phyloP scores from a whole-genome alignment of 768 basidiomycete species.

The Strobilomyces dryophilus region DNA sequence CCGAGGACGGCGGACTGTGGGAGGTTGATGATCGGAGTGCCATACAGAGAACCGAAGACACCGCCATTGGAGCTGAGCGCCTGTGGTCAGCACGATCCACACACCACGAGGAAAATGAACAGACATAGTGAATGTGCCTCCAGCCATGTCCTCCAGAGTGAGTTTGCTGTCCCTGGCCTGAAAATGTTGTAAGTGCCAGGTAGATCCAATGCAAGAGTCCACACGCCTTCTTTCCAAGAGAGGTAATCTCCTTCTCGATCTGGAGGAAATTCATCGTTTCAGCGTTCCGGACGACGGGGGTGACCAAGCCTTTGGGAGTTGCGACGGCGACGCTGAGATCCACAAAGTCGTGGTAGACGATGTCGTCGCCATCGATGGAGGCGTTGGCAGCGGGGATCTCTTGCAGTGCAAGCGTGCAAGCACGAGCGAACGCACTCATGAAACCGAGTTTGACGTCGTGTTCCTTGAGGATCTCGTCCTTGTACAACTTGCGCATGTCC shows the following conservation, averaged over 20 bases:
- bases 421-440: slow-evolving; percentile 96
- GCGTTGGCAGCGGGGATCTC: slow-evolving; percentile 96
- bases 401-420: slow-evolving; percentile 75
- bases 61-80: slow-evolving; percentile 89
- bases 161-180: slow-evolving; percentile 89
- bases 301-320: slow-evolving; percentile 95
- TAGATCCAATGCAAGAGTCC: background rate
- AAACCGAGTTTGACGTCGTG: slow-evolving; percentile 96
- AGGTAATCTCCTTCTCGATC: slow-evolving; percentile 91
- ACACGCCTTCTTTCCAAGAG: slow-evolving; percentile 81
- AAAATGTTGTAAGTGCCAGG: slow-evolving; percentile 5
- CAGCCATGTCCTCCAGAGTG: slow-evolving; percentile 97
- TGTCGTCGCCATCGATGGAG: slow-evolving; percentile 89
- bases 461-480: slow-evolving; percentile 84
- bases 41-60: slow-evolving; percentile 95
- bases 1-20: slow-evolving; percentile 94
- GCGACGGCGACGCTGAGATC: slow-evolving; percentile 96
- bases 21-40: slow-evolving; percentile 98
- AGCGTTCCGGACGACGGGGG: slow-evolving; percentile 90
- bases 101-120: slow-evolving; percentile 25
- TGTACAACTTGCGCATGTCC: slow-evolving; percentile 90
- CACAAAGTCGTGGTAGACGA: slow-evolving; percentile 88
- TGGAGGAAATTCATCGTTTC: slow-evolving; percentile 84
- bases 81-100: background rate
- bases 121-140: slow-evolving; percentile 98